Evolutionary conservation across 257 asterid species (phyloP).

Genomic region (Jasminum sambac): DNA sequence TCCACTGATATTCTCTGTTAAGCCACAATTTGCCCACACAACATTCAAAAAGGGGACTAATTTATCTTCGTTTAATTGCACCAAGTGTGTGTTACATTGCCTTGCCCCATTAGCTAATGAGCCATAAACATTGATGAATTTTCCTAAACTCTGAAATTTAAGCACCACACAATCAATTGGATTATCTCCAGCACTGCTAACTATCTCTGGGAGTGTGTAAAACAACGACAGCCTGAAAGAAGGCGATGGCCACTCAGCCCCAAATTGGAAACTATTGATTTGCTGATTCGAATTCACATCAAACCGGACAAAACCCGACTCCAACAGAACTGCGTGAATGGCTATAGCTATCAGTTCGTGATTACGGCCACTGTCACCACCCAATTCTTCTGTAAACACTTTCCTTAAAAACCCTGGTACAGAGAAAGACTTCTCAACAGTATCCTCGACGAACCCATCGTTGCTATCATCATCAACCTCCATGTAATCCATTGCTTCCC

Average conservation of each 20-base stretch:
- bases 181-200: background rate
- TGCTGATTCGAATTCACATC: conserved; percentile 40
- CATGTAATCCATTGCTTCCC: conserved; percentile 28
- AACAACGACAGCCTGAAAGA: conserved; percentile 38
- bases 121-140: conserved; percentile 59
- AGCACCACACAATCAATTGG: conserved; percentile 35
- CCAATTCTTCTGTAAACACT: conserved; percentile 64
- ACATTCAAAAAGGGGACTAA: conserved; percentile 68
- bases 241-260: conserved; percentile 43
- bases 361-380: conserved; percentile 43
- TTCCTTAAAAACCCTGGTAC: conserved; percentile 83
- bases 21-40: conserved; percentile 81
- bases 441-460: conserved; percentile 28
- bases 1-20: conserved; percentile 32
- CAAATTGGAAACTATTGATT: conserved; percentile 36
- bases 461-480: conserved; percentile 34
- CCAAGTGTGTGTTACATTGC: conserved; percentile 31
- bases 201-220: conserved; percentile 63
- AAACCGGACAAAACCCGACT: conserved; percentile 70
- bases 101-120: conserved; percentile 37
- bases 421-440: conserved; percentile 50
- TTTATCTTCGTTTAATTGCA: conserved; percentile 53
- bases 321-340: conserved; percentile 75
- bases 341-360: conserved; percentile 68
- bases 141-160: conserved; percentile 70